Base-by-base conservation (phyloP, 2,329 filamentous ascomycete genomes). In the Hypomyces perniciosus region DNA sequence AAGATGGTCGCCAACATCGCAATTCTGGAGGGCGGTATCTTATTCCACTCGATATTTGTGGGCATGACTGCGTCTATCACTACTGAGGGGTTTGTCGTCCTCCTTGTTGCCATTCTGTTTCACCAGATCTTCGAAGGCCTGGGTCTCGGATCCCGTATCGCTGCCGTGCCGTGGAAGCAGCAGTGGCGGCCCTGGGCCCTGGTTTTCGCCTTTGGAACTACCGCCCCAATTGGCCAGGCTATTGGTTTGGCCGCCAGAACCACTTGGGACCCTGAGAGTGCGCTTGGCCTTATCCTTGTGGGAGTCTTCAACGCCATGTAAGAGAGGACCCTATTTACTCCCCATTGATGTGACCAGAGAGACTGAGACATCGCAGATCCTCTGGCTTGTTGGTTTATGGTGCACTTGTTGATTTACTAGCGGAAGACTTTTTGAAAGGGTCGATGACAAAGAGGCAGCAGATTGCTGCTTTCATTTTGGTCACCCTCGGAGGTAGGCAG, bases 31-130 rank as follows among this genome's bases (percentile, higher is more conserved):
- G 84, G 86, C 51, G 86, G 86, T 54, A 90, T 90, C 56, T 73
- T 90, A 8, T 90, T 90, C 64, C 86, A 90, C 68, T 87, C 83
- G 54, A 78, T 90, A 53, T 88, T 88, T 64, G 85, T 88, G 51
- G 84, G 84, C 52, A 85, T 88, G 75, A 86, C 85, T 0, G 69
- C 88, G 28, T 85, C 81, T 28, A 84, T 88, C 56, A 84, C 84
- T 20, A 79, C 80, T 1, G 81, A 85, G 1, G 79, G 82, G 4
- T 88, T 87, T 64, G 66, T 84, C 50, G 73, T 88, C 28, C 75
- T 88, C 4, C 73, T 88, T 6, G 70, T 86, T 44, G 85, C 85
- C 54, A 87, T 88, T 52, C 69, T 83, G 31, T 88, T 88, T 71
- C 85, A 88, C 62, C 85, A 86, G 60, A 84, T 81, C 57, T 85